phyloP scores from a whole-genome alignment of 2,329 filamentous ascomycete species.

The Fusarium begoniae region DNA sequence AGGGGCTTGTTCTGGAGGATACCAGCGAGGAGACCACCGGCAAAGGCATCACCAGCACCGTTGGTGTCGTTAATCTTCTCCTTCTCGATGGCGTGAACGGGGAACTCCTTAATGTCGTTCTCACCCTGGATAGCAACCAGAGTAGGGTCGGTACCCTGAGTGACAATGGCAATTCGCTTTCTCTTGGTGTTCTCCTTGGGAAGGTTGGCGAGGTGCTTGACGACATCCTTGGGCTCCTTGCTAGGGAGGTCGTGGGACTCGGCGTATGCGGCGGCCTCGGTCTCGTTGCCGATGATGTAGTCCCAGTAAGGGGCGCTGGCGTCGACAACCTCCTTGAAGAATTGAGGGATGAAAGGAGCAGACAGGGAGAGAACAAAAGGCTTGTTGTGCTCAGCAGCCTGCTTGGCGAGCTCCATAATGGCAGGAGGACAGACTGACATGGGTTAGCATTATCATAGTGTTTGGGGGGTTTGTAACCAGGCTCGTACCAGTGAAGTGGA shows the following conservation, averaged over 20 bases:
- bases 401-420: slow-evolving; percentile 87
- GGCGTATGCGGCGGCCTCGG: slow-evolving; percentile 88
- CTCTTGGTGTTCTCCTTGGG: slow-evolving; percentile 92
- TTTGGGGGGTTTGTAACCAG: not conserved
- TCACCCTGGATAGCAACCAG: slow-evolving; percentile 81
- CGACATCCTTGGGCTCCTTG: slow-evolving; percentile 85
- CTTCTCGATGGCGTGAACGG: slow-evolving; percentile 80
- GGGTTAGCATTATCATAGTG: slow-evolving; percentile 9
- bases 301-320: slow-evolving; percentile 90
- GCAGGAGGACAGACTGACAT: slow-evolving; percentile 82
- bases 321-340: slow-evolving; percentile 97
- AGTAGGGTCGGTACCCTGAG: slow-evolving; percentile 92
- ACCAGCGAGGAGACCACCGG: slow-evolving; percentile 91
- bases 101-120: slow-evolving; percentile 77
- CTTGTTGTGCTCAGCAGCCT: slow-evolving; percentile 92
- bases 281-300: slow-evolving; percentile 96
- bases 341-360: slow-evolving; percentile 94
- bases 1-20: slow-evolving; percentile 85
- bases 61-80: slow-evolving; percentile 94
- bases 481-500: slow-evolving; percentile 80
- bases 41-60: slow-evolving; percentile 96
- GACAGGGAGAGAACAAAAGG: slow-evolving; percentile 90
- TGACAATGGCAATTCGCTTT: slow-evolving; percentile 88
- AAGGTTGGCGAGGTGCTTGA: slow-evolving; percentile 83
- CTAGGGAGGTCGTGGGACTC: slow-evolving; percentile 79